These are phyloP conservation scores for Corynespora cassiicola DNA, from an alignment of 2,329 filamentous ascomycete species.

Conservation along the genomic window DNA sequence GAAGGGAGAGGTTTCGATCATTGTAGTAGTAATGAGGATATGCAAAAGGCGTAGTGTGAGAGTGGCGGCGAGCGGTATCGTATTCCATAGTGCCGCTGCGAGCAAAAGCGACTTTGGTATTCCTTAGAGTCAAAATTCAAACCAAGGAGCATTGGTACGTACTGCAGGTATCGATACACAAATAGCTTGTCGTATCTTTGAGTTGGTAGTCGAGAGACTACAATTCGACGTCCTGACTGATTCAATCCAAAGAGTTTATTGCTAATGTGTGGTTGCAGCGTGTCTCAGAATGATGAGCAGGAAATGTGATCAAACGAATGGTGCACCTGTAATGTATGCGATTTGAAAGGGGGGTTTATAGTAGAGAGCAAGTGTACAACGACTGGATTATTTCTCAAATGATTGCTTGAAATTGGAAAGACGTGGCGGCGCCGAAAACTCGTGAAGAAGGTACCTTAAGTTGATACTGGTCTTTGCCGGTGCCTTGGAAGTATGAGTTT, in stretches of 20 bases:
- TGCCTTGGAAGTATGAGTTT: too few species aligned
- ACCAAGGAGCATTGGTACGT: too few species aligned
- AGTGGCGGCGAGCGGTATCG: constrained; percentile 11
- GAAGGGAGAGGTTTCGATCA: constrained; percentile 30
- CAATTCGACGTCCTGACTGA: constrained; percentile 10
- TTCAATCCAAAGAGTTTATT: constrained; percentile 11
- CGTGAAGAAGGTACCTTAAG: too few species aligned
- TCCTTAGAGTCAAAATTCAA: too few species aligned
- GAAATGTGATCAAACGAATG: too few species aligned
- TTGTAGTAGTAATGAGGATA: constrained; percentile 27
- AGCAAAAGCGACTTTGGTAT: constrained; percentile 3
- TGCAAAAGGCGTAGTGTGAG: constrained; percentile 6
- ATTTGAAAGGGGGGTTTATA: too few species aligned
- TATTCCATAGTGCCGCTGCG: constrained; percentile 22
- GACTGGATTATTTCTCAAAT: too few species aligned
- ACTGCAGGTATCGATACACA: constrained; percentile 11
- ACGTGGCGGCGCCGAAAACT: too few species aligned
- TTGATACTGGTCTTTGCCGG: too few species aligned
- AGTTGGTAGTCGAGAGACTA: constrained; percentile 2
- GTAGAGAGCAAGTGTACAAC: too few species aligned
- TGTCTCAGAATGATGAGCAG: constrained; percentile 3
- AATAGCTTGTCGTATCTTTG: constrained; percentile 10
- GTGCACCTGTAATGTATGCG: too few species aligned
- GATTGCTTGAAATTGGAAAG: too few species aligned
- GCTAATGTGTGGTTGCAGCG: constrained; percentile 6